Base-by-base conservation (phyloP, 2,329 filamentous ascomycete species). In the Nothopassalora personata region DNA sequence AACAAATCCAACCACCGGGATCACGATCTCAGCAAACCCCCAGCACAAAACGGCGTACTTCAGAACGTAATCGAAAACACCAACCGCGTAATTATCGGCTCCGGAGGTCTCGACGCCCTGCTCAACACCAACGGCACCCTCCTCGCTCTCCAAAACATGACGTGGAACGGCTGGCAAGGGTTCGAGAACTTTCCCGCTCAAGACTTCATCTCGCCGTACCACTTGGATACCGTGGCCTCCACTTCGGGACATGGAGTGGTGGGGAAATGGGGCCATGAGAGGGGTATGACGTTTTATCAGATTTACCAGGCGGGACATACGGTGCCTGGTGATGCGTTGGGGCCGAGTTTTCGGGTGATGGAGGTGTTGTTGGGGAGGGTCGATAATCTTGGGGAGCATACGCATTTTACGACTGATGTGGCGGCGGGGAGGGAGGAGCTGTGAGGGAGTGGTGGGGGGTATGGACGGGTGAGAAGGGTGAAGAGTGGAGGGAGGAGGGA, bases 351-450 rank as follows among this genome's bases (percentile, higher is more conserved):
- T 61, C 63, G 76, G 28, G 73, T 74, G 65, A 47, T 79, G 47
- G 75, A 79, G 67, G 70, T 77, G 30, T 65, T 79, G 56, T 68
- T 79, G 1, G 77, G 77, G 1, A 64, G 73, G 5, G 70, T 78
- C 4, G 60, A 60, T n/a, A 50, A 46, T 9, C 46, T 62, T n/a
- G 54, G 33, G 4, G 28, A 56, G 36, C 11, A 43, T 43, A n/a
- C 11, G 36, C 36, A 11, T 11, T 43, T 43, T 43, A 43, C 36
- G 36, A 43, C 36, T 6, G 36, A 43, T 43, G 15, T 13, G 15
- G 11, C 6, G 11, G 4, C 11, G 36, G 36, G 11, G 36, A 43
- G 36, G 36, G 36, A 43, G 15, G 36, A 43, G 11, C 18, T 43
- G 15, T 43, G 36, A 43, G 11, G 15, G 11, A 15, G 3, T 43